Evolutionary conservation across 345 rosid species (phyloP), one percentile per base, ranked within the genome.

Genomic region (Boechera stricta): DNA sequence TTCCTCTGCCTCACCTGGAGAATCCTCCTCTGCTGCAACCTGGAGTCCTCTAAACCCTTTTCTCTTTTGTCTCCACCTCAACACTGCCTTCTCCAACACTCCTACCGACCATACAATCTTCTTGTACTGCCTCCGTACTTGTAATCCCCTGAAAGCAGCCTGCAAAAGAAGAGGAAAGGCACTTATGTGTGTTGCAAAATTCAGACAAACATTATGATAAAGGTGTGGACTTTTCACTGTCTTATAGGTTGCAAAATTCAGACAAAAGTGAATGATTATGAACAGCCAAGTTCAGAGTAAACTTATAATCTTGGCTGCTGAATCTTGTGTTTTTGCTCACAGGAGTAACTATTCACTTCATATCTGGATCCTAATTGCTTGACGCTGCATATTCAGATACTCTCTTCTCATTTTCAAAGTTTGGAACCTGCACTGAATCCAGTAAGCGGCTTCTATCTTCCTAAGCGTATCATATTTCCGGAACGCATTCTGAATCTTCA

Each of bases 71-170:
- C 96, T 93, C 99, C 99, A 95, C 24, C 99, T 85, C 12, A 95
- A 73, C 55, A 95, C 56, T 73, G 83, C 98, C 86, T 95, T 95
- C 85, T 95, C 99, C 16, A 95, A 75, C 66, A 95, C 88, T 66
- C 99, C 99, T 44, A 95, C 97, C 26, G 99, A 91, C 96, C 97
- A 95, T 26, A 87, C n/a, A 71, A 95, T 88, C 83, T 91, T 95
- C 21, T 82, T 26, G 82, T 92, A 91, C 35, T 91, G 94, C 81
- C 72, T 91, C 79, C 98, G 86, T 47, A 75, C 88, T 82, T 88
- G 99, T 84, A 72, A 85, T 55, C 94, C 99, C 67, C 97, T 87
- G 87, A 91, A 89, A 81, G 81, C 90, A 71, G 99, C 88, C 99
- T 95, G 84, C 82, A 85, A 49, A 64, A 53, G 6, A 29, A 7